Evolutionary conservation across 495 filamentous ascomycete genomes (phyloP).

Genomic region (Polyplosphaeria fusca): DNA sequence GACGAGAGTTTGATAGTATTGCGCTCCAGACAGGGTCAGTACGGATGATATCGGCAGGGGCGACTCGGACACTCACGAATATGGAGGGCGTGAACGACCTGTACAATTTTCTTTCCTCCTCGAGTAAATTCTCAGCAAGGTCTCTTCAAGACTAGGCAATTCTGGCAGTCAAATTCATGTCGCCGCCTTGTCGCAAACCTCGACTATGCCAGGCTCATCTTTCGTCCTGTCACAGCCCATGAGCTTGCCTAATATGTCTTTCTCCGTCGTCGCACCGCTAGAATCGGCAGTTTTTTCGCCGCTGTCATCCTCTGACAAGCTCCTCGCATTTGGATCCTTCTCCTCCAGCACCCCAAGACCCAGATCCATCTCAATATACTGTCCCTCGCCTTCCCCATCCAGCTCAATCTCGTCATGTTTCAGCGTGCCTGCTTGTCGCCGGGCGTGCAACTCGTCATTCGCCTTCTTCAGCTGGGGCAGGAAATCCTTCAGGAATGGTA

Average conservation of each 20-base stretch:
- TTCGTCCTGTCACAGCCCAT: conserved; percentile 16
- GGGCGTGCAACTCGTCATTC: conserved; percentile 30
- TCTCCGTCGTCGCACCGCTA: conserved; percentile 1
- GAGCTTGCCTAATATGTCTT: conserved; percentile 28
- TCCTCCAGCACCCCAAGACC: conserved; percentile 35
- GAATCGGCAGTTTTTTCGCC: background rate
- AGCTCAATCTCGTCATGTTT: conserved; percentile 17
- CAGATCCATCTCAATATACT: conserved; percentile 38
- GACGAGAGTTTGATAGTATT: too few species aligned
- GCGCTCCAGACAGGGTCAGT: too few species aligned
- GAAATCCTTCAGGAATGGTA: conserved; percentile 20
- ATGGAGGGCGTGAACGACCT: too few species aligned
- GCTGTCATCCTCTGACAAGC: background rate
- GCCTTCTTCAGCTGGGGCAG: conserved; percentile 32
- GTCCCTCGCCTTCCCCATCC: conserved; percentile 18
- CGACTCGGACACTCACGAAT: too few species aligned
- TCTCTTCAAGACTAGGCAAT: too few species aligned
- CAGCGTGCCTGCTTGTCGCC: conserved; percentile 20
- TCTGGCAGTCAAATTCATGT: too few species aligned
- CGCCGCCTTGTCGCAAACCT: conserved; percentile 6
- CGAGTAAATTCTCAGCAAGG: too few species aligned
- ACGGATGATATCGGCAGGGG: too few species aligned
- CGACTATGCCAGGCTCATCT: conserved; percentile 14
- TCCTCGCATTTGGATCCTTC: conserved; percentile 9
- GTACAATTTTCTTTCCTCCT: too few species aligned